Evolutionary conservation across 1,139 yeast species (phyloP), one percentile per base, ranked within the genome.

Genomic region (Ogataea hybrid): DNA sequence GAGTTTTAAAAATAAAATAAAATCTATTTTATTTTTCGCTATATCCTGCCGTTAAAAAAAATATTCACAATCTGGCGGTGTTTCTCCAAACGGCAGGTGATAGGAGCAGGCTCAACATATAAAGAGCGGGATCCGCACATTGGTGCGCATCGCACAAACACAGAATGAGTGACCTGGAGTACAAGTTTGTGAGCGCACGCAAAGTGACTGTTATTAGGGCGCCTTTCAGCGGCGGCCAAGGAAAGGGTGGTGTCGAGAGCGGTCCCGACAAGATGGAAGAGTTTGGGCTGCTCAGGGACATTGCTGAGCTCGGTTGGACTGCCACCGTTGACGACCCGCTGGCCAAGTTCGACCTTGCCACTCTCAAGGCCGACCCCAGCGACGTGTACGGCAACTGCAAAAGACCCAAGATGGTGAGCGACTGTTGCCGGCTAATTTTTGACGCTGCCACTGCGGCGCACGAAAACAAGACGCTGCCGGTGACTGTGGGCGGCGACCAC

Each of bases 161-260:
- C 12, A 5, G 8, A 23, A 46, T 46, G 49, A 28, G 39, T 25
- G 47, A 37, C 10, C 32, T 49, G 5, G 44, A 56, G 23, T 82
- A 72, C 69, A 75, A 77, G 51, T 78, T 68, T 58, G 75, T 74
- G 56, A 72, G 79, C 38, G 59, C 70, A 35, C 79, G 73, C 53
- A 70, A 77, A 47, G 76, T 79, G 23, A 74, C 87, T 16, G 68
- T 89, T 43, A 77, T 89, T 51, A 72, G 82, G 21, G 96, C 96
- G 0, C 96, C 97, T 41, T 89, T 89, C 62, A 81, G 90, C 28
- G 97, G 97, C n/a, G 98, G 98, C 46, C 98, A 90, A 65, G 94
- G 90, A 40, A 85, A 86, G 58, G 78, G 83, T 27, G 98, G 98
- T 43, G 97, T 90, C 30, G 97, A 90, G 58, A 76, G 81, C 45